Base-by-base conservation (phyloP, 768 basidiomycete species). In the Termitomyces sp. region DNA sequence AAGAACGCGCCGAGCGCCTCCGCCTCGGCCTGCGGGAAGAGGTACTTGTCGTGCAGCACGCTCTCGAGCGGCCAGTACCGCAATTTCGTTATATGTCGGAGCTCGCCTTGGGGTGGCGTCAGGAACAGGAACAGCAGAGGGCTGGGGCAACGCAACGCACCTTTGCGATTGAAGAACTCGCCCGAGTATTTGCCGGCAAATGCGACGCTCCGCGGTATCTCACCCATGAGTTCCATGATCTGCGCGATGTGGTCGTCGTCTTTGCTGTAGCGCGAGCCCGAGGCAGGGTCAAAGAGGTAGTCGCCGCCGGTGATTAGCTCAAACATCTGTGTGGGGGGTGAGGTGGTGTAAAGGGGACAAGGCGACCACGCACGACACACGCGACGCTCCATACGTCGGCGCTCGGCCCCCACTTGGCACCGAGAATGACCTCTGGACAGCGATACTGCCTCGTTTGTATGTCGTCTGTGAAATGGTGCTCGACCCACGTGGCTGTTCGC, bases 381-480 rank as follows among this genome's bases (percentile, higher is more conserved):
- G 95, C 88, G 0, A 98, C 89, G 65, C 90, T 93, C 97, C 97
- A 99, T 24, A 97, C 85, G 72, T 99, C 97, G 26, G 94, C 94
- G 64, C 90, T 94, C 12, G 93, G 79, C 5, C 93, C 92, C 96
- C 96, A 99, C 64, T 92, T 91, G 2, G 93, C 92, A 45, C 96
- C 96, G 1, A 98, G 78, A 48, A 99, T 95, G 58, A 98, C 96
- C 71, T 99, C 96, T 1, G 97, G 96, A 77, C 92, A 94, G 28
- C 97, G 85, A 70, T 98, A 98, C 67, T 98, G 97, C 66, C 96
- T 76, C 28, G 97, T 99, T 75, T 98, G 90, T 64, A 98, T 98
- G 66, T 98, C 97, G 72, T 99, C 96, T 44, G 97, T 98, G 63
- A 98, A 99, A 69, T 98, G 97, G 63, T 98, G 92, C 66, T 96